Base-by-base conservation (phyloP, 139 green algal genomes). In the Limnomonas spitsbergensis region DNA sequence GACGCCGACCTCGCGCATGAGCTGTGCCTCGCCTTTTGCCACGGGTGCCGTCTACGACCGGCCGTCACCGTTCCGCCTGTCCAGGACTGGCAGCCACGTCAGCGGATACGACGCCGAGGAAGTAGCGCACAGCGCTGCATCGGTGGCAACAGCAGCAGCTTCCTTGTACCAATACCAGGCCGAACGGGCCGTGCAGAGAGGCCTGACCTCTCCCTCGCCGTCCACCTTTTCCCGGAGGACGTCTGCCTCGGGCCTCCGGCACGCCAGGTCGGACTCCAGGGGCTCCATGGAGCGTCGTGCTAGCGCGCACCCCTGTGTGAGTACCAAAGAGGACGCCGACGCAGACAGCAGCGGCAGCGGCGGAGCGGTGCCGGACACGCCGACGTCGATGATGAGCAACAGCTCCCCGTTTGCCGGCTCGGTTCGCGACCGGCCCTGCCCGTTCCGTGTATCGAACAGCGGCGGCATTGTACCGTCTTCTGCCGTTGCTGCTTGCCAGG, bases 1-100 rank as follows among this genome's bases (percentile, higher is more conserved):
- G 27, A 71, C 53, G 38, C 54, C 75, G 20, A 73, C 75, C 56
- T 80, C 75, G 2, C 56, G 75, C 75, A 73, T 80, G 75, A 66
- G 52, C 14, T 37, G 47, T 37, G 27, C 53, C 75, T 73, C 52
- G 4, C 75, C 75, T 2, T 73, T 80, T 69, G 54, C 56, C 2
- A 73, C 9, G 4, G 47, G 47, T 14, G 42, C 75, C 4, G 73
- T 70, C 3, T 76, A 54, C 27, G 69, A 76, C 69, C 38, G 69
- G 26, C 69, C 69, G 2, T 38, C 14, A 20, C 69, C 69, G 2
- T 76, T 76, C 27, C 47, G 47, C 47, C 47, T 61, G 47, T 61
- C 47, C 20, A 61, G 47, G 20, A 61, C 47, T 61, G 47, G 47
- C 20, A 61, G 47, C 47, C 47, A 61, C 14, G 47, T 61, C 14